Evolutionary conservation across 805 yeast species (phyloP), one percentile per base, ranked within the genome.

Genomic region (Schwanniomyces sp.): DNA sequence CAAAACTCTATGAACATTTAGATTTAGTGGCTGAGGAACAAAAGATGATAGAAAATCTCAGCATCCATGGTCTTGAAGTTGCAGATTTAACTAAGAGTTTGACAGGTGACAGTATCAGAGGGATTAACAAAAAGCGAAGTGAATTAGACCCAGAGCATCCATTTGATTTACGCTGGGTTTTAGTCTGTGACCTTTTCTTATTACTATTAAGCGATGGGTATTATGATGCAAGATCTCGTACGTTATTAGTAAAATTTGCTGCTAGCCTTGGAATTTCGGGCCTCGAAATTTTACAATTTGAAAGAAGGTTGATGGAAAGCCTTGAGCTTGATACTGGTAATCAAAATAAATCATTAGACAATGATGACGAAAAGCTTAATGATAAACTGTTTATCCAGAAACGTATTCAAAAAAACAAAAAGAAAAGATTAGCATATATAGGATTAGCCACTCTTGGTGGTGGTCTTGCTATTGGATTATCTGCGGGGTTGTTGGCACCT

Each of bases 371-470:
- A 44, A 87, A 87, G 62, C 78, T 82, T 9, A 86, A 91, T 83
- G 84, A 89, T 57, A 92, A 88, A 55, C 83, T 81, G 49, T 81
- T 88, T 47, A 75, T 94, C 60, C 84, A 83, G 39, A 78, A 76
- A 29, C 84, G 96, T 56, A 75, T 88, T n/a, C 86, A 82, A 59
- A 79, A 73, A 53, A 81, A 83, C 43, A 78, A 76, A 53, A 81
- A 79, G 52, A 84, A 78, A 59, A 85, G 91, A 59, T 71, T 89
- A 63, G 85, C 90, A 44, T 91, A 88, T 59, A 88, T 94, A 52
- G 99, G 98, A 0, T 70, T 94, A 42, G 99, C 99, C 0, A 94
- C 98, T 7, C 77, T 91, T 12, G 98, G 98, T 26, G 99, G 99
- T 2, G 91, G 96, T 1, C 72, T 94, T 18, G 96, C 94, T 1